Base-by-base conservation (phyloP, 768 basidiomycete species). In the Phlebiopsis gigantea region DNA sequence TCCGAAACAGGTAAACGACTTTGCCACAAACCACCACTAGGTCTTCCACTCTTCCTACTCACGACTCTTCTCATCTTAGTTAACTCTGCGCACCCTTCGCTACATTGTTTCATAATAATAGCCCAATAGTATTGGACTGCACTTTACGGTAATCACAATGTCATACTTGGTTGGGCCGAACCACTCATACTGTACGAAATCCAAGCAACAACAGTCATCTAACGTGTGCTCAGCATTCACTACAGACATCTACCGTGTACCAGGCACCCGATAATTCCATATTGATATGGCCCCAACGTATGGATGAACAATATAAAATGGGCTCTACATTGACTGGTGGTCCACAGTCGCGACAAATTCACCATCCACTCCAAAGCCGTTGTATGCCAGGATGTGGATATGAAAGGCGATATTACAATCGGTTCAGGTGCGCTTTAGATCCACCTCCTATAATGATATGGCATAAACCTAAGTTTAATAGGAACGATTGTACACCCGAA, bases 351-450 rank as follows among this genome's bases (percentile, higher is more conserved):
- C 62, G 89, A 93, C 75, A 90, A 89, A 68, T 87, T 90, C 66
- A 88, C 87, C 5, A 91, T 97, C 45, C 92, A 96, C 62, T 90
- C 93, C 2, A 92, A 86, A 67, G 89, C 93, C 5, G 80, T 96
- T 47, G 88, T 98, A 26, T 93, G 91, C 68, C 89, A 93, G 66
- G 94, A 97, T 74, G 90, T 92, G 28, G 94, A 98, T 60, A 78
- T 98, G 63, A 91, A 92, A 68, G 96, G 97, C 50, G 89, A 94
- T 65, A 90, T 96, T 53, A 95, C 93, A 19, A 88, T 99, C 56
- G 94, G 93, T 25, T 78, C 90, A 67, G 89, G 91, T 56, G n/a
- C 34, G 1, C 30, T n/a, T n/a, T n/a, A n/a, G n/a, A 19, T 22
- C 4, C 10, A 1, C n/a, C 2, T 39, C 34, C 9, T 17, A 29